A percentile compares a stretch with the other conserved stretches of the same genome.
phyloP scores from a whole-genome alignment of 352 stramenopile species.

The Pythium insidiosum region DNA sequence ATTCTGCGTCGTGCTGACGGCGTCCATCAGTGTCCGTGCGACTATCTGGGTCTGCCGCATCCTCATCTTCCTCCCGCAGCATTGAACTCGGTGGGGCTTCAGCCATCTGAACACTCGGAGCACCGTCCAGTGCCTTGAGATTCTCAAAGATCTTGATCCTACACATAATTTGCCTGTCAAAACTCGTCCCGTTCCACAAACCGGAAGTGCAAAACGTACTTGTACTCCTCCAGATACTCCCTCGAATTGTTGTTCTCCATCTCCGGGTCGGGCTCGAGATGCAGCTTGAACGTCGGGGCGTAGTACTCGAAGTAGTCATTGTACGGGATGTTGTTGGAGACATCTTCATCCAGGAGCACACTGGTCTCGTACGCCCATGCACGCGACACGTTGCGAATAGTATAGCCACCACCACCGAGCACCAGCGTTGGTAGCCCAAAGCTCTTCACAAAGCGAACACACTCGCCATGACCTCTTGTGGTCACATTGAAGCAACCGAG shows the following conservation, averaged over 20 bases:
- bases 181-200: no score
- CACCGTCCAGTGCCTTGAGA: constrained; percentile 56
- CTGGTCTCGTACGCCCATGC: constrained; percentile 98
- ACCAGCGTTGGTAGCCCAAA: constrained; percentile 82
- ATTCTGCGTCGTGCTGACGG: constrained; percentile 72
- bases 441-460: constrained; percentile 81
- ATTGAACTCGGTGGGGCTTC: constrained; percentile 62
- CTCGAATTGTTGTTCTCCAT: constrained; percentile 79
- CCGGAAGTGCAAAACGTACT: constrained; percentile 26
- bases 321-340: constrained; percentile 78
- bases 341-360: constrained; percentile 83
- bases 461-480: constrained; percentile 67
- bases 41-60: constrained; percentile 53
- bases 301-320: constrained; percentile 87
- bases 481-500: constrained; percentile 98
- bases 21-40: constrained; percentile 65
- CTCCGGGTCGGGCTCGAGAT: constrained; percentile 69
- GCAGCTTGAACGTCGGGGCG: constrained; percentile 78
- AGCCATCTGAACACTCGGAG: constrained; percentile 78
- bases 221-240: constrained; percentile 83
- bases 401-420: constrained; percentile 79
- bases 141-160: constrained; percentile 85
- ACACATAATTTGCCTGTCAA: constrained; percentile 5
- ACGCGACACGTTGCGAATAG: constrained; percentile 82
- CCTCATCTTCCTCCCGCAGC: constrained; percentile 76